phyloP scores from a whole-genome alignment of 257 asterid species.

The Przewalskia tangutica region DNA sequence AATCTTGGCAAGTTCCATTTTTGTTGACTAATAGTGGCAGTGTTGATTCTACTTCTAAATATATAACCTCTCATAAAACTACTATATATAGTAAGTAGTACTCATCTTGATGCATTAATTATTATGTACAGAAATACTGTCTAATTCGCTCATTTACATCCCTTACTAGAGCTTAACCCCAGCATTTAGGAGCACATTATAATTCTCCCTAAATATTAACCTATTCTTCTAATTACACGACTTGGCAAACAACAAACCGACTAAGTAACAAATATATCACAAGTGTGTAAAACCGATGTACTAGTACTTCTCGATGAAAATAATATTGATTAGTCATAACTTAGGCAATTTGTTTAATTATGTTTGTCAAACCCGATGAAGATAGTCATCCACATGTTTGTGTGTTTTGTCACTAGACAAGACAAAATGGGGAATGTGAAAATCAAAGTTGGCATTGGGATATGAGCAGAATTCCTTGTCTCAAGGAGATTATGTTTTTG shows the following conservation, averaged over 20 bases:
- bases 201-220: not conserved
- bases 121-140: not conserved
- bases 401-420: not conserved
- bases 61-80: not conserved
- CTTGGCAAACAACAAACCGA: not conserved
- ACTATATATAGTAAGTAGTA: not conserved
- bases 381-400: slow-evolving; percentile 26
- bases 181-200: no score
- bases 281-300: not conserved
- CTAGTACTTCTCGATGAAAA: not conserved
- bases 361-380: slow-evolving; percentile 26
- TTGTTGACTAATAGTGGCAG: not conserved
- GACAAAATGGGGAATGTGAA: slow-evolving; percentile 20
- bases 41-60: not conserved
- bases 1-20: not conserved
- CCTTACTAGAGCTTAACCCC: no score
- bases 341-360: not conserved
- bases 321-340: not conserved
- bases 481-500: slow-evolving; percentile 38
- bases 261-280: not conserved
- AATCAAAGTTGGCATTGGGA: slow-evolving; percentile 58
- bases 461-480: slow-evolving; percentile 54
- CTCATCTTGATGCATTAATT: not conserved
- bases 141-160: no score
- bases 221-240: not conserved